Conservation (phyloP, 345 rosid genomes). For the Populus tremula region DNA sequence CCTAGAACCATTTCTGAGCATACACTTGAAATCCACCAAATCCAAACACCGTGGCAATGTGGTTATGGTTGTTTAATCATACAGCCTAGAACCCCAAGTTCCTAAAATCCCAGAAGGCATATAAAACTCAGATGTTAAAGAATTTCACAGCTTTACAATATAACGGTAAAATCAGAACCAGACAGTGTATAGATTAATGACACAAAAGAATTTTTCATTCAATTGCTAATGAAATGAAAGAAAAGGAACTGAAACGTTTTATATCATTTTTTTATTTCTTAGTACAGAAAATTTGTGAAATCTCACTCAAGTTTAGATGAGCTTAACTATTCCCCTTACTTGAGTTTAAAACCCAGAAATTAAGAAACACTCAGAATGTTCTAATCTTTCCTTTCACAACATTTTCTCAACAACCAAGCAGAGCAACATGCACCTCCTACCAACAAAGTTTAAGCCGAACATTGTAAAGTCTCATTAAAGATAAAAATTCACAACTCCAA, state of each 20-base stretch:
- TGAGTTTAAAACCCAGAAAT: conserved; percentile 2
- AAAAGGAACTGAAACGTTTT: too few species aligned
- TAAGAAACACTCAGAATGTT: background rate
- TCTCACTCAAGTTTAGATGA: background rate
- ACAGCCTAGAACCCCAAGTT: background rate
- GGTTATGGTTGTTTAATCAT: background rate
- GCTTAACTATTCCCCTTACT: background rate
- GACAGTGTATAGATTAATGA: too few species aligned
- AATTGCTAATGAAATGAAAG: too few species aligned
- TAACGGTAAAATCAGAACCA: background rate
- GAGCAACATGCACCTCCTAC: background rate
- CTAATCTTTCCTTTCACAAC: background rate
- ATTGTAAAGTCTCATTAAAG: background rate
- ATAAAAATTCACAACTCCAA: conserved; percentile 3
- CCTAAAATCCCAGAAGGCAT: background rate
- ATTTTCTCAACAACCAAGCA: conserved; percentile 22
- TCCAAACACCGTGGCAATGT: background rate
- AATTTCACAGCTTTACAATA: too few species aligned
- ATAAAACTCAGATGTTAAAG: too few species aligned
- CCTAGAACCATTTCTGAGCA: conserved; percentile 62
- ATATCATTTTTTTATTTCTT: too few species aligned
- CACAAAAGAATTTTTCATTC: too few species aligned
- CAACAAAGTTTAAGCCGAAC: background rate
- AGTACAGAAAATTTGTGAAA: background rate
- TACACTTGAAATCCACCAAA: conserved; percentile 12